These are phyloP conservation scores for Cinchona pubescens DNA, from an alignment of 257 asterid species.

Conservation along the genomic window DNA sequence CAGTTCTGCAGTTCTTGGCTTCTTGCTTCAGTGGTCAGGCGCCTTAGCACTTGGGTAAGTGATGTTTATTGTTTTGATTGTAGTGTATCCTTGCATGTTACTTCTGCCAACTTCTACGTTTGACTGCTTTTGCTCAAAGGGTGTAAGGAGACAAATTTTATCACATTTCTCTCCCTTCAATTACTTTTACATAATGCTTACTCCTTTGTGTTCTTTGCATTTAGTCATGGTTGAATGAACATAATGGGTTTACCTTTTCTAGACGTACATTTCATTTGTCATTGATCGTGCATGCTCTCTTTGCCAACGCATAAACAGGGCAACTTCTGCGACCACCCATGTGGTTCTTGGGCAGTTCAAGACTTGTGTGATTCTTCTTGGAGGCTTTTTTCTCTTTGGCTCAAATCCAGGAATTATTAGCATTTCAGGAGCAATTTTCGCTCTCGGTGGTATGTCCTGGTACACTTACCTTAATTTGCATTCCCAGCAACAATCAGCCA, in stretches of 20 bases:
- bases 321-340: slow-evolving; percentile 94
- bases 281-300: background rate
- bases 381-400: slow-evolving; percentile 79
- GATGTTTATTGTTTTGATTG: background rate
- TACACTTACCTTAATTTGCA: slow-evolving; percentile 87
- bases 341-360: slow-evolving; percentile 98
- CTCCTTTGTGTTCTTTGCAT: background rate
- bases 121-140: background rate
- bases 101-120: slow-evolving; percentile 7
- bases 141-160: background rate
- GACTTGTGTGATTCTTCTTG: slow-evolving; percentile 87
- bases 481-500: slow-evolving; percentile 48
- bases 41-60: slow-evolving; percentile 96
- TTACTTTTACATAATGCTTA: background rate
- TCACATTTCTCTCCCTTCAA: background rate
- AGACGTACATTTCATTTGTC: background rate
- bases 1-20: slow-evolving; percentile 85
- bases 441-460: slow-evolving; percentile 78
- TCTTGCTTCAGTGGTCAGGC: slow-evolving; percentile 98
- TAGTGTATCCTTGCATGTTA: background rate
- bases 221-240: background rate
- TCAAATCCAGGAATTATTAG: slow-evolving; percentile 86
- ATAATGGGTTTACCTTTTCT: too few relatives aligned
- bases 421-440: slow-evolving; percentile 73
- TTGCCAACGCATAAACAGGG: slow-evolving; percentile 38